Evolutionary conservation across 176 grass and related monocot genomes (phyloP), one percentile per base, ranked within the genome.

Genomic region (Echinochloa phyllopogon): DNA sequence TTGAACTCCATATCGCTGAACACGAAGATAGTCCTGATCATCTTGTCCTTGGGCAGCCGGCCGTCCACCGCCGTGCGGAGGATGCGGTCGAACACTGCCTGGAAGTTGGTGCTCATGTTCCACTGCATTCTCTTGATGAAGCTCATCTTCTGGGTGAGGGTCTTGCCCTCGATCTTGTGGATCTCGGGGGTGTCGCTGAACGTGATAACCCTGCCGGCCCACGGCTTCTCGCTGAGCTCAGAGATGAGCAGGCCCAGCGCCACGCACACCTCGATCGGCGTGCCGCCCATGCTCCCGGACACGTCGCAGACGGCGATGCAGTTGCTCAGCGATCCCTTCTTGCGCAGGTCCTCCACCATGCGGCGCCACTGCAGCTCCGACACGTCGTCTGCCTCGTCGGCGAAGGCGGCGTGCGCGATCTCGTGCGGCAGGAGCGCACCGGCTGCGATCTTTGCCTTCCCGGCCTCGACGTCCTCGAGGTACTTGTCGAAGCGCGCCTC

Each of bases 1-100:
- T 92, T 88, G 74, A 95, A 95, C 72, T 95, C 93, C 93, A 95
- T 90, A 69, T 95, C 93, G 60, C 90, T 95, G 86, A 95, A 95
- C 37, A 92, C 87, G 52, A 94, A 89, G 45, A 93, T 65, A 49
- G 45, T 74, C 76, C 59, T 74, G 64, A 91, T 81, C 89, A 91
- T 91, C 84, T 49, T 77, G 8, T 83, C 85, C 45, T 69, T 38
- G 18, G 80, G 48, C 57, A 91, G 53, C 41, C 25, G 65, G 6
- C 48, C 84, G 18, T 70, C 74, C 10, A 73, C 76, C 33, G 85
- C 72, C 43, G 78, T 72, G 60, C 18, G 50, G 10, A 91, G 89
- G 33, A 91, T 84, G 25, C 72, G 71, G 64, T 91, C 85, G 63
- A 91, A 91, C 66, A 88, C 81, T 50, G 75, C 50, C 82, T 87